Conservation (phyloP, 2,329 filamentous ascomycete genomes). For the Dactylella cylindrospora region DNA sequence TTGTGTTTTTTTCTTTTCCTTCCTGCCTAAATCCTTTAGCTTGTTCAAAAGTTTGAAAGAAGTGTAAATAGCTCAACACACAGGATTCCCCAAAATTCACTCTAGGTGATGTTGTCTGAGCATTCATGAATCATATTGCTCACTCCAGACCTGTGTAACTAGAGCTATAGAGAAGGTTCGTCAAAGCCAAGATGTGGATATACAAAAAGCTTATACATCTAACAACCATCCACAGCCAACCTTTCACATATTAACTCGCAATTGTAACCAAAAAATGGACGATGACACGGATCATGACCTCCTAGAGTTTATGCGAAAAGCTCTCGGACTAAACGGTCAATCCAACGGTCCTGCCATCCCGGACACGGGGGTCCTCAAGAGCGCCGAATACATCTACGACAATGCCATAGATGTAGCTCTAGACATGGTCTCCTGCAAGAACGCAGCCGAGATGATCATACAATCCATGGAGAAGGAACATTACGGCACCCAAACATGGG, state of each 20-base stretch:
- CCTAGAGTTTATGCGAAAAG: conserved; percentile 48
- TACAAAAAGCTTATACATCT: no score
- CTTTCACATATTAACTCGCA: background rate
- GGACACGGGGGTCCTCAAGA: conserved; percentile 78
- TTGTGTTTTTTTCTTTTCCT: no score
- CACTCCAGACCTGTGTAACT: no score
- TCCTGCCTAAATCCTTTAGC: no score
- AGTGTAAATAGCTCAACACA: no score
- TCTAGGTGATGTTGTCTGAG: no score
- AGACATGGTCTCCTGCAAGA: conserved; percentile 77
- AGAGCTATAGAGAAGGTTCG: no score
- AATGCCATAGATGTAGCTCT: conserved; percentile 91
- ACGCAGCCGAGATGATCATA: conserved; percentile 77
- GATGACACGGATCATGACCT: conserved; percentile 48
- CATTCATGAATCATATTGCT: no score
- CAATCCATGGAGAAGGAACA: conserved; percentile 76
- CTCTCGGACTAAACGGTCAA: conserved; percentile 37
- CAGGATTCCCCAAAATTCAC: no score
- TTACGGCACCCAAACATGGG: conserved; percentile 85
- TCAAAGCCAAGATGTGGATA: no score
- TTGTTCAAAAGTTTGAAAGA: no score
- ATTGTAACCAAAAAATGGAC: conserved; percentile 29
- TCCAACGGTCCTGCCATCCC: conserved; percentile 54
- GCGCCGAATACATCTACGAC: conserved; percentile 83
- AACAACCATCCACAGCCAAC: no score